A percentile compares a stretch with the other conserved stretches of the same genome.
phyloP scores from a whole-genome alignment of 371 early-diverging fungal genomes.

The Nematocida ausubeli region DNA sequence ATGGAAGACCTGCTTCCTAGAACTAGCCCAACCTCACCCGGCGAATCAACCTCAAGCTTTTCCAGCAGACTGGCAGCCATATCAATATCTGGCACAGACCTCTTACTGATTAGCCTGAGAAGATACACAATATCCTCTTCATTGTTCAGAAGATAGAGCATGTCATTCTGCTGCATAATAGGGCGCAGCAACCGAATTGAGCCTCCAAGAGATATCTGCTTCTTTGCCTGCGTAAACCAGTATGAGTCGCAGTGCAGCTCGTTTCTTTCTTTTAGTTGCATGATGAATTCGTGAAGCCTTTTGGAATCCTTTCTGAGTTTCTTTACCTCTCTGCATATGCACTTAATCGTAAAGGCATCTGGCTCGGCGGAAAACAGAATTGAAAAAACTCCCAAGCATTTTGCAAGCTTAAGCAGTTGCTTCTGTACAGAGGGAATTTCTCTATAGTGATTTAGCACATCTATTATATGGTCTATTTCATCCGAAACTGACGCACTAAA shows the following conservation, averaged over 20 bases:
- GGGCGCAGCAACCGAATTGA: not conserved
- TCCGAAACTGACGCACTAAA: not conserved
- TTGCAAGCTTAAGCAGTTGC: slow-evolving; percentile 8
- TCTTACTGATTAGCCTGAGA: not conserved
- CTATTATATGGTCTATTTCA: slow-evolving; percentile 2
- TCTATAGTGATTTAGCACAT: slow-evolving; percentile 30
- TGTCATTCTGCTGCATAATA: slow-evolving; percentile 20
- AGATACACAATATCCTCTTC: slow-evolving; percentile 39
- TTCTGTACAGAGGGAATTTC: slow-evolving; percentile 34
- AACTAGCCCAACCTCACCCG: slow-evolving; percentile 19
- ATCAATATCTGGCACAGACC: not conserved
- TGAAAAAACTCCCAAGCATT: not conserved
- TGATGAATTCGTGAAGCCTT: not conserved
- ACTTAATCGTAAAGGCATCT: slow-evolving; percentile 25
- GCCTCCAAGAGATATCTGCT: slow-evolving; percentile 28
- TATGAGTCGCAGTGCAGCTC: slow-evolving; percentile 25
- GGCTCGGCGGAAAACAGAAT: not conserved
- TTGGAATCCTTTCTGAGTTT: not conserved
- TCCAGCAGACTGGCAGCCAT: slow-evolving; percentile 15
- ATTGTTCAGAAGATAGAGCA: slow-evolving; percentile 3
- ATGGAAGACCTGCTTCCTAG: slow-evolving; percentile 19
- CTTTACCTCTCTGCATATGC: slow-evolving; percentile 6
- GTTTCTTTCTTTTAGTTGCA: slow-evolving; percentile 1
- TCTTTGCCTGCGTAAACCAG: slow-evolving; percentile 31
- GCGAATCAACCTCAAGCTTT: slow-evolving; percentile 8